Evolutionary conservation across 2,329 filamentous ascomycete species (phyloP).

Genomic region (Sordariomycetes sp.): DNA sequence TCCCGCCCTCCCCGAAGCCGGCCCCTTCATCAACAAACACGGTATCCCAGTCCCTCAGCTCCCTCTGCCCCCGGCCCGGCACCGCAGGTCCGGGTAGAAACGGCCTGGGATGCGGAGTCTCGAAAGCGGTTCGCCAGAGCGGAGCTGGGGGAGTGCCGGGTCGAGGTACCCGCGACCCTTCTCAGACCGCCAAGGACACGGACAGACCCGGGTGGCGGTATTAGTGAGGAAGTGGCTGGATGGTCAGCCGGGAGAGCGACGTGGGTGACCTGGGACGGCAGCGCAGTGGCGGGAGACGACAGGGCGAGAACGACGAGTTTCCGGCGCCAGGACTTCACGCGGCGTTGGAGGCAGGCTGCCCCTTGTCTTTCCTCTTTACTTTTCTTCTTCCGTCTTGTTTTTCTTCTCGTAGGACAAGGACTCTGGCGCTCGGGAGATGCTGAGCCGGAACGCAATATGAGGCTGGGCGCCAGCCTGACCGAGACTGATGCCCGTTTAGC

Average conservation of each 20-base stretch:
- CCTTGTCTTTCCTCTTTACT: too few species aligned
- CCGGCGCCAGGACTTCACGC: conserved; percentile 17
- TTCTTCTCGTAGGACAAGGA: too few species aligned
- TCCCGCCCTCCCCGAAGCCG: conserved; percentile 40
- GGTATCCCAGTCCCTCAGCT: conserved; percentile 38
- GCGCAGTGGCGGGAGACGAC: conserved; percentile 35
- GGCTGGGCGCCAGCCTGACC: too few species aligned
- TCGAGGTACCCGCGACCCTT: conserved; percentile 3
- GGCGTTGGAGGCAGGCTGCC: background rate
- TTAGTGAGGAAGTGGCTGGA: conserved; percentile 45
- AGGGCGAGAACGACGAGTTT: conserved; percentile 39
- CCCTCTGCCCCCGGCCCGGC: conserved; percentile 41
- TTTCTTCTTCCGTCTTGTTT: too few species aligned
- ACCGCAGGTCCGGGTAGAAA: conserved; percentile 39
- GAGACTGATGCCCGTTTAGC: too few species aligned
- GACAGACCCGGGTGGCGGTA: conserved; percentile 25
- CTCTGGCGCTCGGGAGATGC: too few species aligned
- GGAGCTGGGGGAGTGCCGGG: conserved; percentile 7
- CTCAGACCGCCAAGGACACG: conserved; percentile 11
- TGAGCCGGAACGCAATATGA: too few species aligned
- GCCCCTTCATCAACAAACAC: conserved; percentile 44
- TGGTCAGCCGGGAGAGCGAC: conserved; percentile 34
- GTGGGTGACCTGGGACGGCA: conserved; percentile 35
- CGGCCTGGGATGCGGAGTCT: conserved; percentile 39
- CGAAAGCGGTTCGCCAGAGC: conserved; percentile 26